Base-by-base conservation (phyloP, 805 yeast genomes). In the Candida taoyuanica region DNA sequence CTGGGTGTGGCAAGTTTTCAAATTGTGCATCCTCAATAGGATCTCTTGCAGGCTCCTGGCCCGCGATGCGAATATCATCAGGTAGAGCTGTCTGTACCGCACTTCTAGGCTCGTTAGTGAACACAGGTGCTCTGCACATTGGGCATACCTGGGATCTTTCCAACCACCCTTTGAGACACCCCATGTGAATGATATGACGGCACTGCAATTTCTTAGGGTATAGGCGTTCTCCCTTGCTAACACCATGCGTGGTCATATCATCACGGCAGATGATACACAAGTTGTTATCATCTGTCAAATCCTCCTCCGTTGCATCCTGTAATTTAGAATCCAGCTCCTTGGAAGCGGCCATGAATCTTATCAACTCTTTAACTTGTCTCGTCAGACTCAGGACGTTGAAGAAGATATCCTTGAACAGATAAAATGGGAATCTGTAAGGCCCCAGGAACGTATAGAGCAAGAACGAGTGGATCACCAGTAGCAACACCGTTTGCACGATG, bases 141-240 rank as follows among this genome's bases (percentile, higher is more conserved):
- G 98, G 98, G 64, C 98, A 93, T n/a, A 77, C 75, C 49, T 82
- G 91, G 0, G 96, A 86, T 47, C 95, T 73, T 55, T 85, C 94
- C 49, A 93, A 68, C 98, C 98, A 93, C 48, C 84, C 81, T 53
- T 86, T 84, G 45, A 93, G 70, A 59, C 98, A 93, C 5, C 93
- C 89, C 62, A 83, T 65, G 58, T 93, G 98, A 40, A 91, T 69
- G 33, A 86, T 81, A 60, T 93, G 98, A 18, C 86, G 84, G 67
- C 98, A 93, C 2, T 67, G 70, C 34, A 93, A 67, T 53, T 73
- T 82, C 59, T 86, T 87, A 5, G 98, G 96, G 34, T 63, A 67
- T 31, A 63, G 62, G 39, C 84, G 67, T 40, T 64, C 64, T 50
- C 50, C 65, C 50, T 42, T 59, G 8, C 33, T 42, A 3, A 53